Base-by-base conservation (phyloP, 805 yeast genomes). In the Pichia pseudocactophila region DNA sequence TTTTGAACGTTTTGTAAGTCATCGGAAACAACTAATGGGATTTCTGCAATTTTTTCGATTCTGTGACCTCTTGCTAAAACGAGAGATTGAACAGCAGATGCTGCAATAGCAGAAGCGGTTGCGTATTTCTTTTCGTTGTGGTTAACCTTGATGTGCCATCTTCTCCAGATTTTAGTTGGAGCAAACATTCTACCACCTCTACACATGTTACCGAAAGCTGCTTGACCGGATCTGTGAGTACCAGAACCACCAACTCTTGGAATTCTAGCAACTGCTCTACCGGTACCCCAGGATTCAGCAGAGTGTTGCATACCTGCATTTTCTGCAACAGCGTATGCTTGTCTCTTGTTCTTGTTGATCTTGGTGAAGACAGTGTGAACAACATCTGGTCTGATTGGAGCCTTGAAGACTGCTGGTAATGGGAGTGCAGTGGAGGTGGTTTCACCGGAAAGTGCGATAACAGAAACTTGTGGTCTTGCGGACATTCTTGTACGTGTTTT, bases 101-200 rank as follows among this genome's bases (percentile, higher is more conserved):
- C 98, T 69, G 98, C 97, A 66, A 92, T 86, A 65, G 97, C 98
- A 59, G 98, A 90, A 66, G 97, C 97, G 62, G 97, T 90, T 58
- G 98, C 98, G 75, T 89, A 92, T 76, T 97, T 89, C 83, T 90
- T 90, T 80, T 92, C 96, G 87, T 90, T 90, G 75, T 88, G 96
- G 96, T 92, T 92, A 68, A 92, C 96, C 83, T 89, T 92, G 67
- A 92, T 95, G 88, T 92, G 95, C 98, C 98, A 92, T 78, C 82
- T 90, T 85, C 98, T 88, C 98, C 98, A 92, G 74, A 95, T 89
- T 82, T 92, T 92, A 74, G 98, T 92, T 73, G 98, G 98, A 74
- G 98, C 97, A 69, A 92, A 92, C 97, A 92, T 92, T 77, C 98
- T 95, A 80, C 98, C 98, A 73, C 97, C 97, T 76, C 98, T 90